Percentiles rank a stretch among this genome's conserved stretches.
These are phyloP conservation scores for Phytophthora macrochlamydospora DNA, from an alignment of 352 stramenopile species.

Conservation along the genomic window DNA sequence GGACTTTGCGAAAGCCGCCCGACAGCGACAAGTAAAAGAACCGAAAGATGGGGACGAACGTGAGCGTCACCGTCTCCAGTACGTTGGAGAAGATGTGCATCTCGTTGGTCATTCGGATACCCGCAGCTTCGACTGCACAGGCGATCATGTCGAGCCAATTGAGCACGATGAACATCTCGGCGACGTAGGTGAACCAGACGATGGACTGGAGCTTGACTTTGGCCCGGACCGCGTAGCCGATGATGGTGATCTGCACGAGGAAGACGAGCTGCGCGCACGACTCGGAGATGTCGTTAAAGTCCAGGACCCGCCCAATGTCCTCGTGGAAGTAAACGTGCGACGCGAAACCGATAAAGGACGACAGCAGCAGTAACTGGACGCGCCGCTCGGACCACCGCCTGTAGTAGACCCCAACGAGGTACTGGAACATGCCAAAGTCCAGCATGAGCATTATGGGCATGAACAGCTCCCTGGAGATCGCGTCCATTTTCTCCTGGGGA, in stretches of 20 bases:
- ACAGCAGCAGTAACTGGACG: constrained; percentile 13
- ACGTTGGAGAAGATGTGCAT: constrained; percentile 16
- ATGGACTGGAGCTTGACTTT: constrained; percentile 30
- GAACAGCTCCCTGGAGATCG: constrained; percentile 10
- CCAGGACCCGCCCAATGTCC: constrained; percentile 6
- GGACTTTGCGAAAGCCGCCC: constrained; percentile 1
- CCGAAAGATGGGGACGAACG: constrained; percentile 21
- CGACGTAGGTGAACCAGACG: constrained; percentile 8
- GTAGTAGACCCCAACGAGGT: constrained; percentile 22
- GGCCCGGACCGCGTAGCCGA: constrained; percentile 25
- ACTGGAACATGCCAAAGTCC: constrained; percentile 20
- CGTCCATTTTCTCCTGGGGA: constrained; percentile 12
- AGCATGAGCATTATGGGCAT: constrained; percentile 21
- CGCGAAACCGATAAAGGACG: constrained; percentile 28
- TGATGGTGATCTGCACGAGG: constrained; percentile 39
- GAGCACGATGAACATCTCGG: constrained; percentile 18
- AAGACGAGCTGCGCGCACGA: constrained; percentile 31
- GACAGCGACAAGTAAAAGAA: constrained; percentile 27
- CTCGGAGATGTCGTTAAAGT: constrained; percentile 37
- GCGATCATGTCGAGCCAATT: constrained; percentile 7
- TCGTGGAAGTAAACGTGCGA: constrained; percentile 22
- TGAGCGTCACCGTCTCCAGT: constrained; percentile 16
- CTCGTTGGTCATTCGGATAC: constrained; percentile 3
- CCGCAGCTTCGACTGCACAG: background rate
- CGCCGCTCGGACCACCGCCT: constrained; percentile 12